phyloP scores from a whole-genome alignment of 2,329 filamentous ascomycete genomes.

The Verticillium isaacii region DNA sequence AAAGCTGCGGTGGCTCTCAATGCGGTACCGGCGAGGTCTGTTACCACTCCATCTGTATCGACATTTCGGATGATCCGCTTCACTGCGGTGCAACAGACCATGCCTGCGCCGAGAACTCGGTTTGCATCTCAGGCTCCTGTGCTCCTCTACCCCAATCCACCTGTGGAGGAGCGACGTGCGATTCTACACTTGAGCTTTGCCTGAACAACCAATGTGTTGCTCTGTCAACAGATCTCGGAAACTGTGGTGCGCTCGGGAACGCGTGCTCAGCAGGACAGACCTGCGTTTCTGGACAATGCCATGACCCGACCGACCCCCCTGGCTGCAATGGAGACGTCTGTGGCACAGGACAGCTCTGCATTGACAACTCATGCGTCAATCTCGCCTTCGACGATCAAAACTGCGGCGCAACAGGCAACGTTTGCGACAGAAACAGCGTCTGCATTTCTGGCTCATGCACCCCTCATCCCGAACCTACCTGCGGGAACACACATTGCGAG shows the following conservation, averaged over 20 bases:
- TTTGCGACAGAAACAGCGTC: not conserved
- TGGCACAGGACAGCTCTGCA: not conserved
- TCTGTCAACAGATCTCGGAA: not conserved
- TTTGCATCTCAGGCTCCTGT: not conserved
- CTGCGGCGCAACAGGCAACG: not conserved
- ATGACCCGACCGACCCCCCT: not conserved
- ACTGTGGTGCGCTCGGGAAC: not conserved
- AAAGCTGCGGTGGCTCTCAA: not conserved
- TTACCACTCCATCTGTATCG: not conserved
- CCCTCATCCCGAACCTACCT: not conserved
- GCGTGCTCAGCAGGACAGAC: not conserved
- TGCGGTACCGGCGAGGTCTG: not conserved
- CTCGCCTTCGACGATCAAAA: not conserved
- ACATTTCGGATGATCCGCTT: not conserved
- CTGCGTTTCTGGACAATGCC: not conserved
- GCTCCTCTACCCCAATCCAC: not conserved
- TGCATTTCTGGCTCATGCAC: not conserved
- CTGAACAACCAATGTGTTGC: not conserved
- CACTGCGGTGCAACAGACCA: conserved; percentile 1
- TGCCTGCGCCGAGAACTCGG: not conserved
- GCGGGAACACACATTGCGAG: not conserved
- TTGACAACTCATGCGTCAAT: not conserved
- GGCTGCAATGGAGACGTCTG: not conserved
- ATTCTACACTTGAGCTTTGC: not conserved
- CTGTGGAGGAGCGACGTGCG: not conserved